phyloP scores from a whole-genome alignment of 2,329 filamentous ascomycete genomes.

The Fusarium fracticaudum region DNA sequence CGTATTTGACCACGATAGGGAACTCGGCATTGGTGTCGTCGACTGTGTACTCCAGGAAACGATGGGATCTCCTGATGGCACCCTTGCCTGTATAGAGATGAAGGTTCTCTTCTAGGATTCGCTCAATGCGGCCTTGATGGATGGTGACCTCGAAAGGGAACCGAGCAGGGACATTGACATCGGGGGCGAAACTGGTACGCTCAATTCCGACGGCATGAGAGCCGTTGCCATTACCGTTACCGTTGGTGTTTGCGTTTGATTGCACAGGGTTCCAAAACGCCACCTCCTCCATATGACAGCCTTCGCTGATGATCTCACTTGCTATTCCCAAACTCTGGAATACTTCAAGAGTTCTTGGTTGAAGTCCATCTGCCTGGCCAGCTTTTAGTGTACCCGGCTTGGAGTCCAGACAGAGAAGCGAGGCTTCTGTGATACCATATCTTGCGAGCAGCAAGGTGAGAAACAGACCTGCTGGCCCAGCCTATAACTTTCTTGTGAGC shows the following conservation, averaged over 20 bases:
- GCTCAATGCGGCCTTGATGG: slow-evolving; percentile 15
- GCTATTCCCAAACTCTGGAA: slow-evolving; percentile 17
- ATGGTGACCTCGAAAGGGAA: slow-evolving; percentile 11
- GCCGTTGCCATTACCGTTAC: background rate
- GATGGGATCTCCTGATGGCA: background rate
- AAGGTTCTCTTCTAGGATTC: slow-evolving; percentile 14
- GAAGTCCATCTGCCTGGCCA: slow-evolving; percentile 14
- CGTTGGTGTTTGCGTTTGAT: background rate
- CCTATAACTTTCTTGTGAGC: background rate
- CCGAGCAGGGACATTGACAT: slow-evolving; percentile 8
- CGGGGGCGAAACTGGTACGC: slow-evolving; percentile 1
- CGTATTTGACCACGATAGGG: background rate
- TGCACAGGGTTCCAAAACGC: slow-evolving; percentile 14
- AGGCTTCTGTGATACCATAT: slow-evolving; percentile 1
- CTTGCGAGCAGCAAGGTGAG: slow-evolving; percentile 1
- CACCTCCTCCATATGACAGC: slow-evolving; percentile 22
- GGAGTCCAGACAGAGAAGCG: slow-evolving; percentile 3
- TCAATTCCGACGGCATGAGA: background rate
- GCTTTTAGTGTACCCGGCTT: slow-evolving; percentile 10
- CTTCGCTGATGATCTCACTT: slow-evolving; percentile 7
- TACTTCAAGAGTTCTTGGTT: slow-evolving; percentile 14
- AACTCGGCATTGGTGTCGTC: background rate
- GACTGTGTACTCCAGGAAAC: slow-evolving; percentile 7
- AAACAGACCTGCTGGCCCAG: slow-evolving; percentile 9
- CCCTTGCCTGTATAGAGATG: background rate